These are phyloP conservation scores for Periconia digitata DNA, from an alignment of 2,329 filamentous ascomycete species.

Conservation along the genomic window DNA sequence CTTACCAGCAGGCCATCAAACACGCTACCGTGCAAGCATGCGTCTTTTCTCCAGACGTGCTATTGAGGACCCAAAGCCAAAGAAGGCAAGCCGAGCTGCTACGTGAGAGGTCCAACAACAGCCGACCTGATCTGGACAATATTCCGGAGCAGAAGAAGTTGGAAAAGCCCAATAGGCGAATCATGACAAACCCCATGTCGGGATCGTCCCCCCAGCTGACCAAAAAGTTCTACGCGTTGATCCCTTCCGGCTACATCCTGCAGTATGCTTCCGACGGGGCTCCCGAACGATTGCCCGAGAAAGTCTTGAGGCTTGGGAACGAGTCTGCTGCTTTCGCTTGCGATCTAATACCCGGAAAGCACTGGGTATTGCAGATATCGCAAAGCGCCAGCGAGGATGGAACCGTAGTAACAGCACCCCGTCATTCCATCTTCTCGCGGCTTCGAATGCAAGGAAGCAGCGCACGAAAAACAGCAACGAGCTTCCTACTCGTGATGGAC, in stretches of 20 bases:
- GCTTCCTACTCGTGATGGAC: slow-evolving; percentile 72
- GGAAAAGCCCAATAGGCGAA: slow-evolving; percentile 48
- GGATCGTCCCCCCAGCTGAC: slow-evolving; percentile 64
- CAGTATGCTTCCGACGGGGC: slow-evolving; percentile 73
- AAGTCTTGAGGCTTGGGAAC: slow-evolving; percentile 69
- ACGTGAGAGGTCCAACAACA: slow-evolving; percentile 39
- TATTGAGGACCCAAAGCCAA: slow-evolving; percentile 62
- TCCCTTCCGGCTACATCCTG: slow-evolving; percentile 70
- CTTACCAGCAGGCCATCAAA: slow-evolving; percentile 80
- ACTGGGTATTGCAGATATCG: slow-evolving; percentile 78
- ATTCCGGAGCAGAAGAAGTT: slow-evolving; percentile 32
- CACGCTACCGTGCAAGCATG: slow-evolving; percentile 71
- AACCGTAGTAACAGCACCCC: slow-evolving; percentile 40
- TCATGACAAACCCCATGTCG: slow-evolving; percentile 39
- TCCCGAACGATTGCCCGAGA: slow-evolving; percentile 73
- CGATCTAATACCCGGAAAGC: slow-evolving; percentile 75
- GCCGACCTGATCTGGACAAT: slow-evolving; percentile 35
- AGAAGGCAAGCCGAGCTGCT: slow-evolving; percentile 52
- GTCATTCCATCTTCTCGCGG: slow-evolving; percentile 66
- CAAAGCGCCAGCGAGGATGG: slow-evolving; percentile 65
- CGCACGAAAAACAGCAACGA: slow-evolving; percentile 58
- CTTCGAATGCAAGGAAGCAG: slow-evolving; percentile 62
- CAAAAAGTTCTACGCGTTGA: slow-evolving; percentile 71
- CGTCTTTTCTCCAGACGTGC: slow-evolving; percentile 66
- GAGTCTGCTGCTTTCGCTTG: slow-evolving; percentile 79